Conservation (phyloP, 169 alveolate genomes). For the Plasmodium gaboni region DNA sequence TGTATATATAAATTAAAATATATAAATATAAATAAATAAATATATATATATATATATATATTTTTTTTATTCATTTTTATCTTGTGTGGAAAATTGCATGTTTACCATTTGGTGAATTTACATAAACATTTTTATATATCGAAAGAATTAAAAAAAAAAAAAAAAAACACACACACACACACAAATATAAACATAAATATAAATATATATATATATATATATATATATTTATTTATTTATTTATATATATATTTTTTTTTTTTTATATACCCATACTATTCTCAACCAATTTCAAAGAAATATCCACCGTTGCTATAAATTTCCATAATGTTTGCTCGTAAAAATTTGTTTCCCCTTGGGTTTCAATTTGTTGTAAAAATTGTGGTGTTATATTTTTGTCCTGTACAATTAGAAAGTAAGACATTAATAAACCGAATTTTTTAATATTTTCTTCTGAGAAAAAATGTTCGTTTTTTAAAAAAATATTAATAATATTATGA, state of each 20-base stretch:
- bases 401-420: slow-evolving; percentile 47
- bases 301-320: slow-evolving; percentile 15
- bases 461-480: slow-evolving; percentile 12
- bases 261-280: slow-evolving; percentile 13
- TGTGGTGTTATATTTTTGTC: slow-evolving; percentile 17
- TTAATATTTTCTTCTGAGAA: slow-evolving; percentile 2
- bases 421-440: neutral
- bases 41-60: too few relatives aligned
- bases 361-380: slow-evolving; percentile 31
- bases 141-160: neutral
- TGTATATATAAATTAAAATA: too few relatives aligned
- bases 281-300: slow-evolving; percentile 16
- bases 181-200: neutral
- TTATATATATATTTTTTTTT: neutral
- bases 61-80: too few relatives aligned
- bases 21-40: too few relatives aligned
- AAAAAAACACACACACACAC: neutral
- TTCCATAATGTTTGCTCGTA: slow-evolving; percentile 3
- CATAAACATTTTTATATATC: too few relatives aligned
- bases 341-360: slow-evolving; percentile 2
- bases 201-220: neutral
- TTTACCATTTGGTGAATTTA: too few relatives aligned
- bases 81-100: too few relatives aligned
- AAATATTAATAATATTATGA: slow-evolving; percentile 20
- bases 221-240: neutral